Conservation (phyloP, 1,139 yeast species). For the Diutina scorzettiae region DNA sequence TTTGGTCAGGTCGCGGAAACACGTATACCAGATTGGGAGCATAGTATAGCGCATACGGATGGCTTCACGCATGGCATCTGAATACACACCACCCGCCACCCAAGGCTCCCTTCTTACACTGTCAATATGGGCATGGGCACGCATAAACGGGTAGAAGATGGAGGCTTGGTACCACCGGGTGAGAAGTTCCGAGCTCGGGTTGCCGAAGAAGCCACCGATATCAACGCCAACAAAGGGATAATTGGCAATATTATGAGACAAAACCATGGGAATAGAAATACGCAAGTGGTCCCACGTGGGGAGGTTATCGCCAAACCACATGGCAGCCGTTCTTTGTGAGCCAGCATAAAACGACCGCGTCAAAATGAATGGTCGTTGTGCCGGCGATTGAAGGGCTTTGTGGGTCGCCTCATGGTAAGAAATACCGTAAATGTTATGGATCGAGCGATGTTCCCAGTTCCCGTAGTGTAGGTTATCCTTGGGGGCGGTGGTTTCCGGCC, state of each 20-base stretch:
- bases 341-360: conserved; percentile 87
- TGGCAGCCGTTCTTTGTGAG: conserved; percentile 81
- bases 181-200: conserved; percentile 70
- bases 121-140: conserved; percentile 95
- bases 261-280: conserved; percentile 75
- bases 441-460: conserved; percentile 79
- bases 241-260: conserved; percentile 73
- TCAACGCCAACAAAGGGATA: conserved; percentile 95
- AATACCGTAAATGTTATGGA: conserved; percentile 77
- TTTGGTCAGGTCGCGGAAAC: conserved; percentile 53
- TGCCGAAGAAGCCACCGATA: conserved; percentile 92
- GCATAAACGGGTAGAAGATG: conserved; percentile 88
- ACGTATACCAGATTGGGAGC: conserved; percentile 70
- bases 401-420: conserved; percentile 74
- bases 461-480: conserved; percentile 71
- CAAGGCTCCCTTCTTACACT: conserved; percentile 90
- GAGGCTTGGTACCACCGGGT: conserved; percentile 96
- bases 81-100: conserved; percentile 66
- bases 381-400: conserved; percentile 30
- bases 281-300: conserved; percentile 84
- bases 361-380: conserved; percentile 73
- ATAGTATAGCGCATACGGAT: conserved; percentile 61
- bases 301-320: conserved; percentile 98
- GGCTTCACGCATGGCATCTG: conserved; percentile 57
- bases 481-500: conserved; percentile 88